Percentiles rank a stretch among this genome's conserved stretches.
Evolutionary conservation across 139 green algal species (phyloP).

Genomic region (Picochlorum costavermella): DNA sequence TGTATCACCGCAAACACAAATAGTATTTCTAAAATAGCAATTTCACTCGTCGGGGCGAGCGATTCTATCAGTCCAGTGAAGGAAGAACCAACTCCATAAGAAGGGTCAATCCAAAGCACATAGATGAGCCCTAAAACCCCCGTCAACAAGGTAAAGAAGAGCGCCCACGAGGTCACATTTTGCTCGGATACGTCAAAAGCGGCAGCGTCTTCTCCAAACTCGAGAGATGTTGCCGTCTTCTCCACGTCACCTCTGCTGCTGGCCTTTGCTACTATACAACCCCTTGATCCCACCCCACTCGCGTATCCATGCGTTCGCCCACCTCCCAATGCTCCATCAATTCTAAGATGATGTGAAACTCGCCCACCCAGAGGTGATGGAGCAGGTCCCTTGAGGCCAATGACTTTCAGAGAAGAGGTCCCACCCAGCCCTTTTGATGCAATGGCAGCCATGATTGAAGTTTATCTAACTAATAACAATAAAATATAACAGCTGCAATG

Average conservation of each 20-base stretch:
- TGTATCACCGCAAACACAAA: slow-evolving; percentile 79
- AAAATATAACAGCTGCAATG: too few species aligned
- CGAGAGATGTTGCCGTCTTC: not conserved
- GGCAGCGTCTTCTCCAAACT: slow-evolving; percentile 82
- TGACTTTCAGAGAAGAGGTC: too few species aligned
- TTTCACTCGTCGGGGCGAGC: slow-evolving; percentile 34
- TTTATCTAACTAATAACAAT: too few species aligned
- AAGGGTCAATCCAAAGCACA: slow-evolving; percentile 71
- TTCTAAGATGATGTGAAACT: too few species aligned
- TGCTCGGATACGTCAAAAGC: slow-evolving; percentile 70
- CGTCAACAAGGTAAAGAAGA: slow-evolving; percentile 70
- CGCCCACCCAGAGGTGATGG: too few species aligned
- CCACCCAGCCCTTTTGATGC: too few species aligned
- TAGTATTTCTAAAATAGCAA: slow-evolving; percentile 74
- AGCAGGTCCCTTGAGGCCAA: too few species aligned
- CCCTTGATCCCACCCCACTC: too few species aligned
- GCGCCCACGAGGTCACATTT: slow-evolving; percentile 60
- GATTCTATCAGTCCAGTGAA: slow-evolving; percentile 51
- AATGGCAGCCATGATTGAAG: too few species aligned
- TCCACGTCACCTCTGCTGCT: not conserved
- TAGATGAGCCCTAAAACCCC: slow-evolving; percentile 74
- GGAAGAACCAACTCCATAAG: slow-evolving; percentile 53
- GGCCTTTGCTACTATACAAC: too few species aligned
- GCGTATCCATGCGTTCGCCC: too few species aligned
- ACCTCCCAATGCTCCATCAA: too few species aligned